These are phyloP conservation scores for Candida taoyuanica DNA, from an alignment of 805 yeast species.

Conservation along the genomic window DNA sequence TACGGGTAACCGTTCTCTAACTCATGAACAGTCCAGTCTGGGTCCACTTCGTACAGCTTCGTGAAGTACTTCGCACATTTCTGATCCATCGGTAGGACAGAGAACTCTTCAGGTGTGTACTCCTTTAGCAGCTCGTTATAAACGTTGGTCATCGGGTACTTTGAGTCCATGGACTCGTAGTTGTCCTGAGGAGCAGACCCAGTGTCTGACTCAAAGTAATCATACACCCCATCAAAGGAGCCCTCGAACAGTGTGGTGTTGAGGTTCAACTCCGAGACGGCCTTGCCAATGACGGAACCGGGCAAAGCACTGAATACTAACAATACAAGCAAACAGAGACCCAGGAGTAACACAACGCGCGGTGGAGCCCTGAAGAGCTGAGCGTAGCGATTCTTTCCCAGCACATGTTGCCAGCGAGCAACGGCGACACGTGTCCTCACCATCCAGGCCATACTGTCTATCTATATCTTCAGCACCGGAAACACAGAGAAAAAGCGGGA, in stretches of 20 bases:
- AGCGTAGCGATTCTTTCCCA: background rate
- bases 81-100: slow-evolving; percentile 9
- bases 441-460: background rate
- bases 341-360: background rate
- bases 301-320: background rate
- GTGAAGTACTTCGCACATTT: slow-evolving; percentile 22
- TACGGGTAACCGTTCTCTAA: slow-evolving; percentile 19
- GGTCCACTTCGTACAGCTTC: slow-evolving; percentile 16
- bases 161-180: slow-evolving; percentile 20
- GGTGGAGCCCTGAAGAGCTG: slow-evolving; percentile 1
- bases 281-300: background rate
- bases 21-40: slow-evolving; percentile 23
- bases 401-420: background rate
- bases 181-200: background rate
- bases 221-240: slow-evolving; percentile 3
- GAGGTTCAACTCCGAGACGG: background rate
- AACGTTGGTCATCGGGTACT: slow-evolving; percentile 21
- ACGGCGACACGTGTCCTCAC: background rate
- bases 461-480: background rate
- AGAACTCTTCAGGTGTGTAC: slow-evolving; percentile 16
- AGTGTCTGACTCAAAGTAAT: slow-evolving; percentile 3
- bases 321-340: background rate
- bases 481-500: too few relatives aligned
- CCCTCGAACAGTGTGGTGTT: slow-evolving; percentile 1
- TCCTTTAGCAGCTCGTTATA: slow-evolving; percentile 17